These are phyloP conservation scores for Penicillium roqueforti DNA, from an alignment of 495 filamentous ascomycete genomes.

Conservation along the genomic window DNA sequence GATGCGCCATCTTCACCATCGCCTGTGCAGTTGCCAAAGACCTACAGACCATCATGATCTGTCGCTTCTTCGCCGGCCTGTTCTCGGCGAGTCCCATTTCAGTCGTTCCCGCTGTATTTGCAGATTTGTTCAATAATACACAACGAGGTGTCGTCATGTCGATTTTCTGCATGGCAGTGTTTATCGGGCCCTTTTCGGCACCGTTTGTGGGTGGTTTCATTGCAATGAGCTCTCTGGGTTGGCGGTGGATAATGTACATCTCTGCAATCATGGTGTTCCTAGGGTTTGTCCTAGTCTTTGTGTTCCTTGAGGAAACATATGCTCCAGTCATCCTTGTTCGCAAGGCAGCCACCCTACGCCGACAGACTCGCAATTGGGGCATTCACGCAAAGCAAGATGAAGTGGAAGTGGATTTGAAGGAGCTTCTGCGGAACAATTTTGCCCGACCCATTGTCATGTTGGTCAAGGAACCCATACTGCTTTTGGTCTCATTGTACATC, in stretches of 20 bases:
- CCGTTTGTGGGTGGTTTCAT: slow-evolving; percentile 46
- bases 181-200: slow-evolving; percentile 39
- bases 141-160: slow-evolving; percentile 43
- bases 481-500: slow-evolving; percentile 39
- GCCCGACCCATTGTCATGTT: slow-evolving; percentile 40
- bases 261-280: slow-evolving; percentile 35
- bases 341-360: slow-evolving; percentile 38
- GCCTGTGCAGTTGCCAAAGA: slow-evolving; percentile 53
- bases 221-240: slow-evolving; percentile 32
- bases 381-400: slow-evolving; percentile 48
- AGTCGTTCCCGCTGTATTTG: slow-evolving; percentile 45
- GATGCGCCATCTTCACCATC: slow-evolving; percentile 50
- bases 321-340: slow-evolving; percentile 32
- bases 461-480: slow-evolving; percentile 42
- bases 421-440: slow-evolving; percentile 39
- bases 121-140: slow-evolving; percentile 46
- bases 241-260: slow-evolving; percentile 46
- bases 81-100: slow-evolving; percentile 47
- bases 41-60: slow-evolving; percentile 49
- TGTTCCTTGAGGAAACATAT: slow-evolving; percentile 37
- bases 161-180: slow-evolving; percentile 45
- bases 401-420: slow-evolving; percentile 33
- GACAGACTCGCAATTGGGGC: slow-evolving; percentile 41
- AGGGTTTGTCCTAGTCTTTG: slow-evolving; percentile 17
- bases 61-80: slow-evolving; percentile 45